phyloP scores from a whole-genome alignment of 306 rosid genomes.

The Dryas octopetala region DNA sequence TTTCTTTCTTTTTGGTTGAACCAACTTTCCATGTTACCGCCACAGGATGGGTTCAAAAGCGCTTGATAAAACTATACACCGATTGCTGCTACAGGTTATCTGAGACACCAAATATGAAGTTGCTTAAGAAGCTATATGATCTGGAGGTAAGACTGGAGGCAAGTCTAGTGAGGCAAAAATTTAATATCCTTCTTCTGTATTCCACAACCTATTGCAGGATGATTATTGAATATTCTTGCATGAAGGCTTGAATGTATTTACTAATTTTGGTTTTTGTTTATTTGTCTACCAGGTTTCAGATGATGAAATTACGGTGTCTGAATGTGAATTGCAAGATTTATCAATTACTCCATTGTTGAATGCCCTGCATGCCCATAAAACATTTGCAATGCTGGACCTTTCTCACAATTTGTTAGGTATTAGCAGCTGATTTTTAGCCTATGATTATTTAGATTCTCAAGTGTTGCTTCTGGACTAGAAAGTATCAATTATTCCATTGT shows the following conservation, averaged over 20 bases:
- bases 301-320: conserved; percentile 77
- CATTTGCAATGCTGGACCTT: conserved; percentile 81
- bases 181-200: conserved; percentile 15
- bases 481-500: conserved; percentile 37
- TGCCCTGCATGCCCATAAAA: conserved; percentile 63
- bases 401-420: conserved; percentile 91
- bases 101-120: conserved; percentile 69
- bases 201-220: conserved; percentile 15
- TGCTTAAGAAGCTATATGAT: conserved; percentile 80
- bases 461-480: conserved; percentile 20
- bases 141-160: conserved; percentile 58
- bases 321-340: conserved; percentile 86
- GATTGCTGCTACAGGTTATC: conserved; percentile 72
- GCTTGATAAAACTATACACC: conserved; percentile 70
- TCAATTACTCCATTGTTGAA: conserved; percentile 80
- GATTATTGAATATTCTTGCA: background rate
- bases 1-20: background rate
- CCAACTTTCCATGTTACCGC: conserved; percentile 17
- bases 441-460: background rate
- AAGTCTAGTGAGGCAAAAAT: background rate
- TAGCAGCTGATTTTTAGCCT: conserved; percentile 11
- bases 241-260: conserved; percentile 14
- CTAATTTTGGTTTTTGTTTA: conserved; percentile 22
- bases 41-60: conserved; percentile 83
- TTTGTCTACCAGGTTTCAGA: conserved; percentile 70